Conservation (phyloP, 768 basidiomycete genomes). For the Pulveroboletus sp. region DNA sequence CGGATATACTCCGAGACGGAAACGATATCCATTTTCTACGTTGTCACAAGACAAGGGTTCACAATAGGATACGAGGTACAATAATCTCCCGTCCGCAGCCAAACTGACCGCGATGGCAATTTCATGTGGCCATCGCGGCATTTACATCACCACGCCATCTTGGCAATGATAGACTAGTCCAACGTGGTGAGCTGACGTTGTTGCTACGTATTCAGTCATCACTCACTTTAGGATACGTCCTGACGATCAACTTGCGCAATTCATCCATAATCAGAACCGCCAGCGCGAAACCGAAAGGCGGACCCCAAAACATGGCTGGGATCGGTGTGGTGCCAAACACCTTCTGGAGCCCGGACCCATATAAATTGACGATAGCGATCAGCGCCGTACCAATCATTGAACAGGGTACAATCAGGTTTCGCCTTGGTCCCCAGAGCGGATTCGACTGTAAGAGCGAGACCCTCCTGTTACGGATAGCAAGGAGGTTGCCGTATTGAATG, state of each 20-base stretch:
- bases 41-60: too few species aligned
- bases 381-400: conserved; percentile 40
- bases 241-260: conserved; percentile 40
- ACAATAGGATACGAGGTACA: too few species aligned
- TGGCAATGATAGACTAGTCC: conserved; percentile 33
- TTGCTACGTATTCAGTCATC: neutral
- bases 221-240: conserved; percentile 39
- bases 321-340: conserved; percentile 43
- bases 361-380: conserved; percentile 40
- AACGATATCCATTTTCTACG: neutral
- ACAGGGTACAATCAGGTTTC: conserved; percentile 35
- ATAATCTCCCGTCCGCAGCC: neutral
- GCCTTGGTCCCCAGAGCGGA: conserved; percentile 44
- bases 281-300: conserved; percentile 41
- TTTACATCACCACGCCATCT: conserved; percentile 34
- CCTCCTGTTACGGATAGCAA: conserved; percentile 42
- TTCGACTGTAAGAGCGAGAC: conserved; percentile 41
- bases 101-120: neutral
- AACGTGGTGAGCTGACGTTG: conserved; percentile 6
- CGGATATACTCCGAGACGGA: neutral
- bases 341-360: conserved; percentile 40
- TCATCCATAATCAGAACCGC: conserved; percentile 42
- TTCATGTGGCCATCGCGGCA: neutral
- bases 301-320: conserved; percentile 45
- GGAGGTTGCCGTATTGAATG: conserved; percentile 40